phyloP scores from a whole-genome alignment of 768 basidiomycete genomes.

The Suillus placidus region DNA sequence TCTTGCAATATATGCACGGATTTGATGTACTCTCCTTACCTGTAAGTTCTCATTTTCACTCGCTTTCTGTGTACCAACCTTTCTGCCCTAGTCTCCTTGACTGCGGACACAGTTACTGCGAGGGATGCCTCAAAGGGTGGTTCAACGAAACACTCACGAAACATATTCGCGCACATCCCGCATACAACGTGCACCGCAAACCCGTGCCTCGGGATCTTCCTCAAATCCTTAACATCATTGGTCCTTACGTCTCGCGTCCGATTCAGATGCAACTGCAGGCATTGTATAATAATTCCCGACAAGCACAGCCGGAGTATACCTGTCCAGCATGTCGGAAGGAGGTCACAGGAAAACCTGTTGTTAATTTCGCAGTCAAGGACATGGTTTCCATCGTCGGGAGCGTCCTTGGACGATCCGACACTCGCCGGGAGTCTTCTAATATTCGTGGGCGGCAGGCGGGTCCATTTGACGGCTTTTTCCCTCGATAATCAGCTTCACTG shows the following conservation, averaged over 20 bases:
- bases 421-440: no score
- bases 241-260: conserved; percentile 14
- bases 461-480: no score
- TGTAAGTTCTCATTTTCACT: no score
- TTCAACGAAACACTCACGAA: conserved; percentile 50
- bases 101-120: no score
- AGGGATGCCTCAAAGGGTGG: conserved; percentile 58
- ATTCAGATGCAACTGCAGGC: conserved; percentile 24
- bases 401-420: no score
- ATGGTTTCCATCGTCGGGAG: conserved; percentile 47
- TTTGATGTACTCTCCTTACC: conserved; percentile 37
- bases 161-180: conserved; percentile 51
- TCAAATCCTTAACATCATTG: conserved; percentile 18
- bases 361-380: conserved; percentile 63
- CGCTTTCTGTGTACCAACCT: no score
- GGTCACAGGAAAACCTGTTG: conserved; percentile 53
- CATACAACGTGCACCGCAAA: conserved; percentile 40
- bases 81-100: no score
- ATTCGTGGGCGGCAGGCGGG: no score
- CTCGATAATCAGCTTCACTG: no score
- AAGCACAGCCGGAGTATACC: conserved; percentile 53
- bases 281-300: conserved; percentile 28
- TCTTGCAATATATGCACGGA: conserved; percentile 66
- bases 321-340: conserved; percentile 68
- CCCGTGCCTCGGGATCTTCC: conserved; percentile 21